Percentiles rank a stretch among this genome's conserved stretches.
Evolutionary conservation across 78 protist genomes (phyloP).

Genomic region (Isochrysis galbana): DNA sequence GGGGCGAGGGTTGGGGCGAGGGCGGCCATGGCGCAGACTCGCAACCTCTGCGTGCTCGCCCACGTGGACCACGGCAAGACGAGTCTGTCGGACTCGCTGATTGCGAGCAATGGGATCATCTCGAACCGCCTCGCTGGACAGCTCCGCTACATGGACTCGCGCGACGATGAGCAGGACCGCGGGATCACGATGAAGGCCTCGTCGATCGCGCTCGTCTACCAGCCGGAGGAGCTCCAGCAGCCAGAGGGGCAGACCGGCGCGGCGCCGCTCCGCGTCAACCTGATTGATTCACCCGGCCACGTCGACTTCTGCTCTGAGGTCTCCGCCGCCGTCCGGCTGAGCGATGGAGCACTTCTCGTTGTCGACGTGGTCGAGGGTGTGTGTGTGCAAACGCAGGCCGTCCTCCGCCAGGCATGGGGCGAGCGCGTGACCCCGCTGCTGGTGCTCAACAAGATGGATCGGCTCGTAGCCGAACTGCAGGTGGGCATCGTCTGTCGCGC

Average conservation of each 20-base stretch:
- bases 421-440: constrained; percentile 80
- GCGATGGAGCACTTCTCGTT: constrained; percentile 82
- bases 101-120: constrained; percentile 90
- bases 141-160: constrained; percentile 85
- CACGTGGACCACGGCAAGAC: constrained; percentile 99
- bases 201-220: constrained; percentile 79
- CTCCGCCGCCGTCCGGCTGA: constrained; percentile 65
- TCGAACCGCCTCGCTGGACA: constrained; percentile 83
- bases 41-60: constrained; percentile 92
- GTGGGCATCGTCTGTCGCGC: constrained; percentile 65
- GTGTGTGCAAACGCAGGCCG: constrained; percentile 82
- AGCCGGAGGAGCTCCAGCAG: not conserved
- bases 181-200: constrained; percentile 96
- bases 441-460: constrained; percentile 95
- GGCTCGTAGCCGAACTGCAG: constrained; percentile 79
- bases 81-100: constrained; percentile 87
- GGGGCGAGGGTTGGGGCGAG: not conserved
- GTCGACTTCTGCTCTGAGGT: constrained; percentile 89
- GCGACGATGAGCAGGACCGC: constrained; percentile 91
- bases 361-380: constrained; percentile 93
- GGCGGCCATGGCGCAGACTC: no score
- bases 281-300: constrained; percentile 94
- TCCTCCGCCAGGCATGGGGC: constrained; percentile 86
- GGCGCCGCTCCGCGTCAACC: constrained; percentile 50
- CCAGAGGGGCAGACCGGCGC: not conserved